Percentiles rank a stretch among this genome's conserved stretches.
Evolutionary conservation across 2,329 filamentous ascomycete genomes (phyloP).

Genomic region (Raffaelea ambrosiae): DNA sequence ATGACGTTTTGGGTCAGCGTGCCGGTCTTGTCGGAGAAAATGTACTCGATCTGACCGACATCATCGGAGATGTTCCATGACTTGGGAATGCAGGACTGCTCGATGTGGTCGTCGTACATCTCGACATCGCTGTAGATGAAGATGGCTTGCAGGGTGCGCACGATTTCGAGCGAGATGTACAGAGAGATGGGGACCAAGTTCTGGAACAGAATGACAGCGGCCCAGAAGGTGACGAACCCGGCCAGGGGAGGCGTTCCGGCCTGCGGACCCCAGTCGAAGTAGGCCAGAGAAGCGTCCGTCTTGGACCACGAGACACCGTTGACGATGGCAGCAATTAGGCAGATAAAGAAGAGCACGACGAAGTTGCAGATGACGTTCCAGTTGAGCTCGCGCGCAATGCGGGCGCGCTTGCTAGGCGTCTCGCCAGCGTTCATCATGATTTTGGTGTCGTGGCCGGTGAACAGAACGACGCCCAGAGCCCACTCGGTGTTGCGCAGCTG

Average conservation of each 20-base stretch:
- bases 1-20: conserved; percentile 29
- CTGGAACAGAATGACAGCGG: conserved; percentile 88
- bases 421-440: conserved; percentile 98
- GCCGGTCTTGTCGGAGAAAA: conserved; percentile 48
- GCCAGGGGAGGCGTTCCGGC: conserved; percentile 67
- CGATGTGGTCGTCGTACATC: conserved; percentile 95
- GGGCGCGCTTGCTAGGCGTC: conserved; percentile 86
- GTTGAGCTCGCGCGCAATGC: conserved; percentile 88
- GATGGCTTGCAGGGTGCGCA: conserved; percentile 83
- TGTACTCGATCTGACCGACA: conserved; percentile 96
- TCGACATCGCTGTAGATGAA: conserved; percentile 95
- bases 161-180: conserved; percentile 94
- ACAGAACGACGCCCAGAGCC: conserved; percentile 85
- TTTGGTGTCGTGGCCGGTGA: conserved; percentile 93
- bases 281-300: conserved; percentile 63
- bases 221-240: conserved; percentile 96
- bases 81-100: conserved; percentile 93
- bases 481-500: conserved; percentile 94
- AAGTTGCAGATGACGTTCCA: conserved; percentile 98
- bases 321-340: conserved; percentile 73
- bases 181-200: conserved; percentile 98
- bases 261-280: conserved; percentile 80
- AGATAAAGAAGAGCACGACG: conserved; percentile 80
- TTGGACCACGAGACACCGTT: conserved; percentile 77
- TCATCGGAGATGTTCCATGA: conserved; percentile 99